Evolutionary conservation across 2,329 filamentous ascomycete genomes (phyloP).

Genomic region (Colletotrichum shisoi): DNA sequence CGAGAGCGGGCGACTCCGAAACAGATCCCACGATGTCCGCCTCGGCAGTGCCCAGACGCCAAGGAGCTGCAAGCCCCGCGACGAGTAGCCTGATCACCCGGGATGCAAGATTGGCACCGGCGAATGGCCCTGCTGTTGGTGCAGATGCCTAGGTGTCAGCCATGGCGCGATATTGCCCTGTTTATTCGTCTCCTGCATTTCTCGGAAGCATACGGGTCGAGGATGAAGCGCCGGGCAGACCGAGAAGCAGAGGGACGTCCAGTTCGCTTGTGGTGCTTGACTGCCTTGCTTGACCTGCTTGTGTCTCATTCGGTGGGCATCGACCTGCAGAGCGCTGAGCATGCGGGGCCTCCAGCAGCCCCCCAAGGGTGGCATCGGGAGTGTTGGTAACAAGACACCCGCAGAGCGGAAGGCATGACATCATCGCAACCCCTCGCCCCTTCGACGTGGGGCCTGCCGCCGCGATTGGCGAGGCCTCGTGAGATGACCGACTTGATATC

Average conservation of each 20-base stretch:
- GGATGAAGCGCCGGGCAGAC: neutral
- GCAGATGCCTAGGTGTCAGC: neutral
- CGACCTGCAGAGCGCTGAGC: neutral
- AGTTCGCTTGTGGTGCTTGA: neutral
- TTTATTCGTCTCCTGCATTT: neutral
- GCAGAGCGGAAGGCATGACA: conserved; percentile 14
- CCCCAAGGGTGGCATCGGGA: neutral
- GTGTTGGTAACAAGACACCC: conserved; percentile 1
- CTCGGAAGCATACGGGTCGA: no score
- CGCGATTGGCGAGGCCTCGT: conserved; percentile 13
- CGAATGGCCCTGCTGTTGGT: neutral
- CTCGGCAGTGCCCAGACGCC: neutral
- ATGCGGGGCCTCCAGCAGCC: neutral
- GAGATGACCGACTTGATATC: conserved; percentile 14
- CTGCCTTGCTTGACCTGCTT: neutral
- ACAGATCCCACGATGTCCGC: neutral
- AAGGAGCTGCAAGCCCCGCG: conserved; percentile 1
- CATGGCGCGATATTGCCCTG: neutral
- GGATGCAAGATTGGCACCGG: no score
- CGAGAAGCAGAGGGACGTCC: neutral
- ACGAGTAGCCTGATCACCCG: conserved; percentile 6
- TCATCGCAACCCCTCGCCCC: conserved; percentile 3
- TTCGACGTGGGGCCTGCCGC: neutral
- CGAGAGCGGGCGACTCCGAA: conserved; percentile 7
- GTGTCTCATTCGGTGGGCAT: neutral